Percentiles rank a stretch among this genome's conserved stretches.
These are phyloP conservation scores for Rhynchosporium secalis DNA, from an alignment of 2,329 filamentous ascomycete species.

Conservation along the genomic window DNA sequence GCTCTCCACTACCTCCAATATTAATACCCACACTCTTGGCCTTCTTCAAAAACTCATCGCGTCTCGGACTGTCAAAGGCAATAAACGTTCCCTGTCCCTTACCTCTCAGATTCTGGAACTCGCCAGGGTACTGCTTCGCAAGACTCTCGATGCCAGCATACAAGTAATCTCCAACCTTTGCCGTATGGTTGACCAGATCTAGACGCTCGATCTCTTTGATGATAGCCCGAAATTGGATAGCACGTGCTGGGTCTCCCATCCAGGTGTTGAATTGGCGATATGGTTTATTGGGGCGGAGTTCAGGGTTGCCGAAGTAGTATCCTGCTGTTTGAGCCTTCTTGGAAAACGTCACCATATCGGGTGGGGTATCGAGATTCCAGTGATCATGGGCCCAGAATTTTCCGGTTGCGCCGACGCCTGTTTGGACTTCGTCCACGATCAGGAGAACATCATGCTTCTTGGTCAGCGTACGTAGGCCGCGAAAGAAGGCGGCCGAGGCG, in stretches of 20 bases:
- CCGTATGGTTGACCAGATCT: conserved; percentile 67
- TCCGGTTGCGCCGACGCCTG: conserved; percentile 79
- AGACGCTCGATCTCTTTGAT: conserved; percentile 71
- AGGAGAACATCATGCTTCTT: conserved; percentile 68
- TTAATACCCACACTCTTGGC: conserved; percentile 74
- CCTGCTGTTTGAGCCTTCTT: conserved; percentile 86
- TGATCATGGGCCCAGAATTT: conserved; percentile 88
- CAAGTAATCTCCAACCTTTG: conserved; percentile 62
- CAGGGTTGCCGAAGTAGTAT: conserved; percentile 78
- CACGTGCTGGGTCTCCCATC: conserved; percentile 80
- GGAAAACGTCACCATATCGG: conserved; percentile 85
- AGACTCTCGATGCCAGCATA: conserved; percentile 65
- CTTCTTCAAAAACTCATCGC: conserved; percentile 68
- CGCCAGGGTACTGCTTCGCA: conserved; percentile 63
- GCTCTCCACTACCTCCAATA: conserved; percentile 72
- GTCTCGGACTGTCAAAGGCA: conserved; percentile 71
- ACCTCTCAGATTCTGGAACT: conserved; percentile 73
- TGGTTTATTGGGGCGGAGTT: conserved; percentile 74
- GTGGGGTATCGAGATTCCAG: conserved; percentile 70
- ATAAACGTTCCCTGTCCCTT: conserved; percentile 78
- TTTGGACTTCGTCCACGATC: conserved; percentile 85
- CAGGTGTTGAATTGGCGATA: conserved; percentile 88
- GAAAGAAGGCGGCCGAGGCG: conserved; percentile 77
- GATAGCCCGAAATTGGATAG: conserved; percentile 75
- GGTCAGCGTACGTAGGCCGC: conserved; percentile 70